Percentiles rank a stretch among this genome's conserved stretches.
Evolutionary conservation across 768 basidiomycete species (phyloP).

Genomic region (Trametes punicea): DNA sequence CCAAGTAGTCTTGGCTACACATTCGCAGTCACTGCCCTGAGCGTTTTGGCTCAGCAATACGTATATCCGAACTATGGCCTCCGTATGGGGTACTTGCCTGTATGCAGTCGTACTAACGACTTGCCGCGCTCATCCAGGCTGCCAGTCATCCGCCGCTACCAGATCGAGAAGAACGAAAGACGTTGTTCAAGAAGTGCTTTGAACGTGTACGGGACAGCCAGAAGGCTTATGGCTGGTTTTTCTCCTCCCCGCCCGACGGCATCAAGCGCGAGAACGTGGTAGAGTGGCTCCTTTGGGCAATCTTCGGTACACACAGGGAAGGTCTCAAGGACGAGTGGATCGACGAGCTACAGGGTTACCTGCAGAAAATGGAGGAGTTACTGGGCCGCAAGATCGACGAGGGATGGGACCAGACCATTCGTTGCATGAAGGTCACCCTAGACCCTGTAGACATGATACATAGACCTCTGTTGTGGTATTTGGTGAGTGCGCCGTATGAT

Average conservation of each 20-base stretch:
- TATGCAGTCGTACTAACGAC: not conserved
- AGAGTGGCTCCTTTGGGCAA: slow-evolving; percentile 66
- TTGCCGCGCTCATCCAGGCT: slow-evolving; percentile 16
- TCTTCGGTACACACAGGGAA: slow-evolving; percentile 45
- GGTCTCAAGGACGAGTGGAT: slow-evolving; percentile 37
- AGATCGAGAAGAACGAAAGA: slow-evolving; percentile 41
- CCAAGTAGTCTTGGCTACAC: too few species aligned
- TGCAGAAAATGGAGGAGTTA: slow-evolving; percentile 37
- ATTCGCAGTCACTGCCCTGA: too few species aligned
- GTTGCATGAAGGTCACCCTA: slow-evolving; percentile 49
- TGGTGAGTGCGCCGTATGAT: slow-evolving; percentile 36
- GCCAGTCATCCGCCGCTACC: slow-evolving; percentile 36
- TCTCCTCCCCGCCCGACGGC: slow-evolving; percentile 25
- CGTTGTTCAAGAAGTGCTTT: slow-evolving; percentile 49
- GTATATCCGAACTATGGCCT: too few species aligned
- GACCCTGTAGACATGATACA: slow-evolving; percentile 56
- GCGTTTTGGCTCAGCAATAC: too few species aligned
- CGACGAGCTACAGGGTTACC: slow-evolving; percentile 51
- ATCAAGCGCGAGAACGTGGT: slow-evolving; percentile 46
- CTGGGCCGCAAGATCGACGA: slow-evolving; percentile 40
- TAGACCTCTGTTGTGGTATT: slow-evolving; percentile 64
- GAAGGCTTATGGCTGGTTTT: slow-evolving; percentile 54
- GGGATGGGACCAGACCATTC: slow-evolving; percentile 38
- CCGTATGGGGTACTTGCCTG: not conserved
- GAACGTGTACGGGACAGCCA: slow-evolving; percentile 20